Conservation (phyloP, 129 eudicot genomes). For the Artemisia tridentata region DNA sequence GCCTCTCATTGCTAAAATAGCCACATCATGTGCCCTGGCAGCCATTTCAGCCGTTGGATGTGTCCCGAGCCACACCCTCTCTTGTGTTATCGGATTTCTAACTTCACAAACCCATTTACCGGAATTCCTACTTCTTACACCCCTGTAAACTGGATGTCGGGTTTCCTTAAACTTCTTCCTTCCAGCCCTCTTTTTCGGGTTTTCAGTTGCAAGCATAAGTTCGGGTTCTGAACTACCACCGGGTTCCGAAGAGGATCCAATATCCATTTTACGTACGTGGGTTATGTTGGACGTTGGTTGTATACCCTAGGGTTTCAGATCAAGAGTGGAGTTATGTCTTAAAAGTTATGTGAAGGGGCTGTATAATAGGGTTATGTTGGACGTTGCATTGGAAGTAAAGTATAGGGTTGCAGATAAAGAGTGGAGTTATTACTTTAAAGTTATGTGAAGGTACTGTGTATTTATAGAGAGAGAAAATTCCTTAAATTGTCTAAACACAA, state of each 20-base stretch:
- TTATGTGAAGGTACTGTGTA: too few species aligned
- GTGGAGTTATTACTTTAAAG: not conserved
- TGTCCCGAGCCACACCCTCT: conserved; percentile 45
- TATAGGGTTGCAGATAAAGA: not conserved
- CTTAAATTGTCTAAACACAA: too few species aligned
- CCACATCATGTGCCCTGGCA: conserved; percentile 50
- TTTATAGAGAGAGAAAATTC: too few species aligned
- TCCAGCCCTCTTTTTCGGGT: conserved; percentile 45
- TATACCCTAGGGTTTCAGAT: too few species aligned
- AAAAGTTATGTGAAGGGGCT: not conserved
- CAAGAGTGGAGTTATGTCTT: conserved; percentile 4
- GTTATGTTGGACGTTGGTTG: too few species aligned
- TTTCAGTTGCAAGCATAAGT: conserved; percentile 28
- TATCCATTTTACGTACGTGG: too few species aligned
- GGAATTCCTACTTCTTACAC: conserved; percentile 37
- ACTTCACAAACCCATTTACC: conserved; percentile 47
- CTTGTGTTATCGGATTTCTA: conserved; percentile 38
- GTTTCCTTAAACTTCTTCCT: conserved; percentile 63
- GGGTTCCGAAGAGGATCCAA: not conserved
- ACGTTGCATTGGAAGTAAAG: not conserved
- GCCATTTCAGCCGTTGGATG: conserved; percentile 43
- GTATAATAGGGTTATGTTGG: too few species aligned
- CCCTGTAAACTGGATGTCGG: conserved; percentile 50
- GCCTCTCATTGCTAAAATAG: conserved; percentile 43
- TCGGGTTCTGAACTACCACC: conserved; percentile 15